Conservation (phyloP, 176 grass and related monocot species). For the Lolium rigidum region DNA sequence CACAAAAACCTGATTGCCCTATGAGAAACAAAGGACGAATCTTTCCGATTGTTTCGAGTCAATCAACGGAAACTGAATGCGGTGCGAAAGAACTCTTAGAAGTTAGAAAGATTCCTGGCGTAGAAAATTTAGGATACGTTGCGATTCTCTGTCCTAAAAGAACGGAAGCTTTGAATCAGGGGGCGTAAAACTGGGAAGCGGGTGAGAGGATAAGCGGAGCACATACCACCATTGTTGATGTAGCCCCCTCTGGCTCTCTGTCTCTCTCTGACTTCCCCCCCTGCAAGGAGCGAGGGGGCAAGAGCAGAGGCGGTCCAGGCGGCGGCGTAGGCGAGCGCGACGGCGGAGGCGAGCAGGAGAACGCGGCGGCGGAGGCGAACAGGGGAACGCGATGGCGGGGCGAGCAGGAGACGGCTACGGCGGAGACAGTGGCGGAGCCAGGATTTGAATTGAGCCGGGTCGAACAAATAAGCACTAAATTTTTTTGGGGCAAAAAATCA, state of each 20-base stretch:
- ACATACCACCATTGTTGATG: slow-evolving; percentile 39
- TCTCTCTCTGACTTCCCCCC: too few relatives aligned
- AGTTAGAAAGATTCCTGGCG: background rate
- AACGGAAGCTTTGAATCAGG: background rate
- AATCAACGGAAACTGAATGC: background rate
- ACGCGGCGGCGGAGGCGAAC: background rate
- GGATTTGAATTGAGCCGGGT: too few relatives aligned
- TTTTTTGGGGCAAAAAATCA: too few relatives aligned
- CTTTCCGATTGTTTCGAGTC: background rate
- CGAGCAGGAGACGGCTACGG: too few relatives aligned
- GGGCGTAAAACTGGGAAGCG: background rate
- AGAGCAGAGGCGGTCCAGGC: background rate
- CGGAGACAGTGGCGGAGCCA: too few relatives aligned
- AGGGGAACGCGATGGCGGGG: too few relatives aligned
- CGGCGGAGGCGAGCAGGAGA: background rate
- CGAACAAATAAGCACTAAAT: too few relatives aligned
- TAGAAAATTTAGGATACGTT: background rate
- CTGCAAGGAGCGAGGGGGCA: background rate
- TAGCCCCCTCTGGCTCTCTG: background rate
- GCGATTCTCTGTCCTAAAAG: background rate
- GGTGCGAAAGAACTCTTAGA: background rate
- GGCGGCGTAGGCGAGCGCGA: background rate
- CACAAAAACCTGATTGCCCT: background rate
- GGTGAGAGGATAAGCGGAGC: background rate
- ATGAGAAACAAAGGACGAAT: background rate